Evolutionary conservation across 305 asterid genomes (phyloP), one percentile per base, ranked within the genome.

Genomic region (Fraxinus floribunda): DNA sequence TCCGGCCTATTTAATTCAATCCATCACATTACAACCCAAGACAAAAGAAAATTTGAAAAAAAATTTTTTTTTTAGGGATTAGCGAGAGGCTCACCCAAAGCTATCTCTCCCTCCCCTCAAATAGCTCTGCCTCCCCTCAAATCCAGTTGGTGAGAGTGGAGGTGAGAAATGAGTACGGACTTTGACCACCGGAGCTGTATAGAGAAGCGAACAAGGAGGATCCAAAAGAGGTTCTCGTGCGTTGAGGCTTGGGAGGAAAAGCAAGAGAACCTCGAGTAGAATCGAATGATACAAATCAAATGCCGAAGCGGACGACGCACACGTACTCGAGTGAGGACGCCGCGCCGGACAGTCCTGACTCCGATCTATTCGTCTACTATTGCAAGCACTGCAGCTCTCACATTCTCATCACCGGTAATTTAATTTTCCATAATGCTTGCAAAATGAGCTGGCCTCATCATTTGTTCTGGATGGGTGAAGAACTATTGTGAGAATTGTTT

Each of bases 261-360:
- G 70, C 35, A 64, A 64, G 18, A 24, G 36, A 26, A 26, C 6
- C 35, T 64, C 7, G 6, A 26, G 35, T 64, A 57, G 75, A 68
- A 68, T 29, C 20, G 76, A 32, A 4, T 16, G 35, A 8, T 24
- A 30, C 76, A 71, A 13, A 30, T 68, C 38, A 83, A 46, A 95
- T 95, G 99, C 99, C 98, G 89, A 95, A 95, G 90, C 90, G 98
- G 72, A 95, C 97, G 81, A 95, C 99, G 15, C 98, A 95, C 30
- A 1, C 30, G 2, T 29, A 29, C 88, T 95, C 99, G 18, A 94
- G 98, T 89, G 99, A 94, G 87, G 99, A 94, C 81, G 99, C 99
- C 34, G 91, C 89, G 49, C 94, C 97, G 8, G 97, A 93, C 71
- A 95, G 96, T 5, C 93, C 97, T 0, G 91, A 94, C 77, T 94